phyloP scores from a whole-genome alignment of 1,139 yeast species.

The Magnusiomyces magnusii region DNA sequence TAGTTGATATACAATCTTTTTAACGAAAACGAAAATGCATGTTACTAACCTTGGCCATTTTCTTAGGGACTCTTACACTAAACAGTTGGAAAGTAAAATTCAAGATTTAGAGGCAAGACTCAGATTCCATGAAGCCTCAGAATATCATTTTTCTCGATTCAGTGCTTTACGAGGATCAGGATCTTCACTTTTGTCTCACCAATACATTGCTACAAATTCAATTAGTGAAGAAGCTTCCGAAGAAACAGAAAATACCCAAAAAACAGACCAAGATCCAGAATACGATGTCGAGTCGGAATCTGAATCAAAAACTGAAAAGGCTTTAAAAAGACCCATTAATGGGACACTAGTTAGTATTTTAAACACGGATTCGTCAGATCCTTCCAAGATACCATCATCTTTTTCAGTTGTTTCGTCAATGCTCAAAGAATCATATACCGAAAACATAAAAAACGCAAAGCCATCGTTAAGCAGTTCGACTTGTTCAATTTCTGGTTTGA shows the following conservation, averaged over 20 bases:
- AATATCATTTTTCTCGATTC: slow-evolving; percentile 2
- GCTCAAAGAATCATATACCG: slow-evolving; percentile 3
- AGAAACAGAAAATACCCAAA: neutral
- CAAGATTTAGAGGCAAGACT: slow-evolving; percentile 1
- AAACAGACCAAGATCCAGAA: neutral
- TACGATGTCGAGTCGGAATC: neutral
- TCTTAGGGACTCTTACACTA: slow-evolving; percentile 1
- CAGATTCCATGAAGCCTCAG: neutral
- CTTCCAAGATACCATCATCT: neutral
- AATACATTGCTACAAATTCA: neutral
- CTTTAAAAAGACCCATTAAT: neutral
- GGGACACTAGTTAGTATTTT: slow-evolving; percentile 5
- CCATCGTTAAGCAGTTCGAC: neutral
- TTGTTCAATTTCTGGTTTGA: neutral
- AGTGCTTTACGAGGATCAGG: neutral
- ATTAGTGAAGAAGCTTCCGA: neutral
- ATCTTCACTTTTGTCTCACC: neutral
- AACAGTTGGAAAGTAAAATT: neutral
- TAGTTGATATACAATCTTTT: too few species aligned
- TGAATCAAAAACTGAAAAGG: neutral
- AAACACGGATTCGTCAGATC: neutral
- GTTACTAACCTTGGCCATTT: neutral
- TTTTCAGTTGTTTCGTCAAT: slow-evolving; percentile 6
- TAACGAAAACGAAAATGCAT: too few species aligned
- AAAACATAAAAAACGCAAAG: neutral